Base-by-base conservation (phyloP, 2,329 filamentous ascomycete genomes). In the Xenosphaeropsis pyriputrescens region DNA sequence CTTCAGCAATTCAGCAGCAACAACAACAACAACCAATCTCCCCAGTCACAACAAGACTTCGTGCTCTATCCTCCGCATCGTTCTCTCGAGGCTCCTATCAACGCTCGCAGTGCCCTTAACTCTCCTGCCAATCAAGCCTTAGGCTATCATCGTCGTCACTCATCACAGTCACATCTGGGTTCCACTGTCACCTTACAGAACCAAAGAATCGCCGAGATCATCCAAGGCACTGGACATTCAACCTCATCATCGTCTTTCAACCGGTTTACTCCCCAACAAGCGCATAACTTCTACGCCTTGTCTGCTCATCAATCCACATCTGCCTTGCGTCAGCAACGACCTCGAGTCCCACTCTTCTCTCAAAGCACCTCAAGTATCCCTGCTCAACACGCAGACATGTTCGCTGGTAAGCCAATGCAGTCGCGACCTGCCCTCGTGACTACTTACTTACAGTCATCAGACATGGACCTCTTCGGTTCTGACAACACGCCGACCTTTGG, bases 261-360 rank as follows among this genome's bases (percentile, higher is more conserved):
- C 56, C 66, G 66, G 68, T 75, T 74, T 66, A 71, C 68, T 60
- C 59, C 61, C 56, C 30, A 32, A 32, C 39, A 50, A 46, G 56
- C 61, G 52, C 62, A 67, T 44, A 69, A 73, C 58, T 75, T 78
- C 59, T 80, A 79, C 73, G 70, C 76, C 55, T 75, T 76, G 50
- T 74, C 76, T 57, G 71, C 73, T 48, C 69, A 75, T 44, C 67
- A 69, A 47, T 76, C 76, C 44, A 65, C 71, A 39, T 63, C 65
- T 56, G 63, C 67, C 52, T 62, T 75, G 57, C 72, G 70, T 46
- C 64, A 67, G 52, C 59, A 58, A 46, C 55, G 60, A 47, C 57
- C 62, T 52, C 70, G 77, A 53, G 79, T 85, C 49, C 80, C 80
- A 44, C 63, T 83, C 49, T 85, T 86, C 57, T 59, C 72, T 43